phyloP scores from a whole-genome alignment of 2,329 filamentous ascomycete species.

The Huntiella moniliformis region DNA sequence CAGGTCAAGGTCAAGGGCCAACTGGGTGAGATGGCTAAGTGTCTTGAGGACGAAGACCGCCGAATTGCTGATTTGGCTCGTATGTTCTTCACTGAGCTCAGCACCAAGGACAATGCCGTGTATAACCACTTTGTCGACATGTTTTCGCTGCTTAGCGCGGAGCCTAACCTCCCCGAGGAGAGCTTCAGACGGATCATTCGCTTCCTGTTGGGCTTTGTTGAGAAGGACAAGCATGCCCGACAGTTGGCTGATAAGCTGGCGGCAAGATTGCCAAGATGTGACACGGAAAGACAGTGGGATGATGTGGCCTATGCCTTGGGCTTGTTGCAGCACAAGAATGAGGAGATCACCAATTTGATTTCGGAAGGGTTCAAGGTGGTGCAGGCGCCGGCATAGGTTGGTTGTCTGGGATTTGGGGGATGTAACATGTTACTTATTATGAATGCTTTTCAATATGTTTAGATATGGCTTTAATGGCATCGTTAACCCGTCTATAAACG shows the following conservation, averaged over 20 bases:
- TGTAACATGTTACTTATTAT: background rate
- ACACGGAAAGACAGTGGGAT: conserved; percentile 91
- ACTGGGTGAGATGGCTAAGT: conserved; percentile 97
- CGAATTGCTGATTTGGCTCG: conserved; percentile 80
- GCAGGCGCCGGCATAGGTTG: conserved; percentile 34
- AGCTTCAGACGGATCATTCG: conserved; percentile 72
- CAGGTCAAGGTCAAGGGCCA: conserved; percentile 99
- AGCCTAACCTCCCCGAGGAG: conserved; percentile 64
- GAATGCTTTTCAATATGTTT: no score
- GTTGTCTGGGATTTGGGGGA: background rate
- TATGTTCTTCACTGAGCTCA: conserved; percentile 97
- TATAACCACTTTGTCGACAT: conserved; percentile 99
- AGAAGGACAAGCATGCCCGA: conserved; percentile 98
- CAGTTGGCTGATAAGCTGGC: conserved; percentile 87
- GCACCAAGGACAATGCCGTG: conserved; percentile 95
- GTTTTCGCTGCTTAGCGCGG: conserved; percentile 81
- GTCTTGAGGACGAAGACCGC: conserved; percentile 88
- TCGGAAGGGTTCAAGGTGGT: conserved; percentile 59
- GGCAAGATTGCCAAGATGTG: conserved; percentile 64
- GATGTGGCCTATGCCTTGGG: conserved; percentile 88
- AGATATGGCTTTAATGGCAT: no score
- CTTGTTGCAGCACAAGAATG: conserved; percentile 78
- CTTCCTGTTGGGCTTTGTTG: conserved; percentile 87
- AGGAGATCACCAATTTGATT: conserved; percentile 65
- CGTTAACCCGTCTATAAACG: no score